Conservation (phyloP, 202 grass and related monocot genomes). For the Panicum hallii region DNA sequence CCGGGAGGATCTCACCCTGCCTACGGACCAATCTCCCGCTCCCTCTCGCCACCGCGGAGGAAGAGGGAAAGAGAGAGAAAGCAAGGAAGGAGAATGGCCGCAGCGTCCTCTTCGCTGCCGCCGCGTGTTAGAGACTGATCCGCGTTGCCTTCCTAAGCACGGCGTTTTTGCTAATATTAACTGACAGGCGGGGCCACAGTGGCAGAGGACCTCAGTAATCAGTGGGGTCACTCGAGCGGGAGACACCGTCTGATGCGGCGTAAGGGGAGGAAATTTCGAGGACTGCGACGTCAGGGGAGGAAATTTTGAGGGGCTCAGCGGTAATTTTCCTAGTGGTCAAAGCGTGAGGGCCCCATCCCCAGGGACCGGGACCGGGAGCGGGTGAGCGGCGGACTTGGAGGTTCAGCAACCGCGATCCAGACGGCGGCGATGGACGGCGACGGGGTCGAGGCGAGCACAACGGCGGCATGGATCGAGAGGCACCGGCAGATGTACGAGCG, state of each 20-base stretch:
- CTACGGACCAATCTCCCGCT: neutral
- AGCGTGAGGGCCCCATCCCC: neutral
- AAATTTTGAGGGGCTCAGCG: neutral
- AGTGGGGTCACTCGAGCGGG: neutral
- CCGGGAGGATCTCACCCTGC: conserved; percentile 6
- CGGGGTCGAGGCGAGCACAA: conserved; percentile 42
- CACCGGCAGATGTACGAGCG: conserved; percentile 64
- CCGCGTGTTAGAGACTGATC: conserved; percentile 40
- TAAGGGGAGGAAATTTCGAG: no score
- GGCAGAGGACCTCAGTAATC: neutral
- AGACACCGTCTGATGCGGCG: neutral
- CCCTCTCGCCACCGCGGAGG: neutral
- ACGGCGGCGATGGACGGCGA: conserved; percentile 46
- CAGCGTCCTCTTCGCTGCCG: conserved; percentile 6
- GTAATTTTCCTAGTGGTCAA: neutral
- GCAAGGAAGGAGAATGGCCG: neutral
- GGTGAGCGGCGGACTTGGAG: neutral
- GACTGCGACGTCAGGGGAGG: neutral
- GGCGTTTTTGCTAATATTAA: neutral
- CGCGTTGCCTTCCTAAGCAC: conserved; percentile 11
- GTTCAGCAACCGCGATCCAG: neutral
- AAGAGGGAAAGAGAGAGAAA: neutral
- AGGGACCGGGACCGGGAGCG: neutral
- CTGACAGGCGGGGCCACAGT: neutral
- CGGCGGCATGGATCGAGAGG: conserved; percentile 60